Percentiles rank a stretch among this genome's conserved stretches.
Conservation (phyloP, 345 rosid species). For the Cochlearia excelsa region DNA sequence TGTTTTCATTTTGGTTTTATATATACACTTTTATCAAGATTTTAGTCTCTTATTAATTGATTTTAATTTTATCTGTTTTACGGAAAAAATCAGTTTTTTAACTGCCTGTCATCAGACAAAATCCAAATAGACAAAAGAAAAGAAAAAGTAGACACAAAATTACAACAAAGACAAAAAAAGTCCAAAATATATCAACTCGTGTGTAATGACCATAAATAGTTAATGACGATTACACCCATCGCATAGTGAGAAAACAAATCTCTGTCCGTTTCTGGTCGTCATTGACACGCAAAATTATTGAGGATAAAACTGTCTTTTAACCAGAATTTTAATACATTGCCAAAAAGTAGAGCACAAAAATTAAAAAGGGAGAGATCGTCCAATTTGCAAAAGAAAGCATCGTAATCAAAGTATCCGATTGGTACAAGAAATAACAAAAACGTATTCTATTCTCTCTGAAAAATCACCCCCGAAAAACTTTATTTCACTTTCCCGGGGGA, state of each 20-base stretch:
- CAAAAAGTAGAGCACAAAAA: not conserved
- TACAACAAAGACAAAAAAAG: not conserved
- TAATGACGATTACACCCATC: constrained; percentile 18
- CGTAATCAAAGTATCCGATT: constrained; percentile 28
- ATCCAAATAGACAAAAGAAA: not conserved
- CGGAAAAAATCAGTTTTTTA: not conserved
- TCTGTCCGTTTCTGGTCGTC: not conserved
- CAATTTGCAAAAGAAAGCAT: constrained; percentile 18
- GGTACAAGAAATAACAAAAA: constrained; percentile 2
- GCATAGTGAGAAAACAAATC: constrained; percentile 2
- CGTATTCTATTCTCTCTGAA: constrained; percentile 3
- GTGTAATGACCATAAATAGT: constrained; percentile 14
- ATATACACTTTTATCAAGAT: too few species aligned
- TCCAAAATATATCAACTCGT: constrained; percentile 21
- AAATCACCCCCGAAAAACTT: not conserved
- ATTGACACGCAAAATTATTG: not conserved
- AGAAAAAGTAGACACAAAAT: constrained; percentile 22
- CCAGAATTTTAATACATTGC: constrained; percentile 5
- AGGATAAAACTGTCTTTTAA: constrained; percentile 6
- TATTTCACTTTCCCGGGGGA: constrained; percentile 36
- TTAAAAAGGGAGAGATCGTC: constrained; percentile 1
- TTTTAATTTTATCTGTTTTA: not conserved
- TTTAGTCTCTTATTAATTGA: not conserved
- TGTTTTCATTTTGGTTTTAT: too few species aligned
- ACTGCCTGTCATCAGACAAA: not conserved